phyloP scores from a whole-genome alignment of 768 basidiomycete species.

The Russula griseocarnosa region DNA sequence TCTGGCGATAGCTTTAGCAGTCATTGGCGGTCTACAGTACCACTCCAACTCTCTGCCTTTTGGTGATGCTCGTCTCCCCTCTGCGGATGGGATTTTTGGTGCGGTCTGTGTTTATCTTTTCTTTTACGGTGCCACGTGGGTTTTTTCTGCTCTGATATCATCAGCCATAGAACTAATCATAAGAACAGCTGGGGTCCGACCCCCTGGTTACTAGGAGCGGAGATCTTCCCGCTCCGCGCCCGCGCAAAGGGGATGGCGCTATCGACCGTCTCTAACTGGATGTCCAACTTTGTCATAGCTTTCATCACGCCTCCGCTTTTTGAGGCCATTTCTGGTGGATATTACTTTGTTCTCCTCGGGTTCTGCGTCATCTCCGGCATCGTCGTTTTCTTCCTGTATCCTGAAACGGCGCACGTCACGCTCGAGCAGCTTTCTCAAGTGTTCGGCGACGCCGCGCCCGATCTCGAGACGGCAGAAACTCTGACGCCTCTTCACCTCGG shows the following conservation, averaged over 20 bases:
- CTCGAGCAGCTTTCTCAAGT: constrained; percentile 50
- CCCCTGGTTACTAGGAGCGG: constrained; percentile 35
- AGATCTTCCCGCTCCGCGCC: constrained; percentile 36
- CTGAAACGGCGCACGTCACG: constrained; percentile 46
- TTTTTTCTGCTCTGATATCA: constrained; percentile 19
- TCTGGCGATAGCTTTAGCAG: constrained; percentile 44
- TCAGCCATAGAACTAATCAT: constrained; percentile 16
- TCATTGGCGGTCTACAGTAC: constrained; percentile 52
- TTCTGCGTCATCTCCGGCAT: constrained; percentile 45
- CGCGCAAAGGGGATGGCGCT: constrained; percentile 37
- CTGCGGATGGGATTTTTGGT: constrained; percentile 39
- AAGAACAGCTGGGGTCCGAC: constrained; percentile 35
- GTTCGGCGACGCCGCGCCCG: constrained; percentile 39
- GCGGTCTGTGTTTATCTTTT: constrained; percentile 57
- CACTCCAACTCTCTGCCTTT: constrained; percentile 40
- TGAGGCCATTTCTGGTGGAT: constrained; percentile 43
- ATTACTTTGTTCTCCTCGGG: constrained; percentile 50
- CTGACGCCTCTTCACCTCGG: constrained; percentile 8
- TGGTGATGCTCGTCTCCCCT: constrained; percentile 33
- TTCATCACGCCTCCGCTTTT: constrained; percentile 59
- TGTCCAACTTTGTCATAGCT: constrained; percentile 41
- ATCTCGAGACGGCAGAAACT: neutral
- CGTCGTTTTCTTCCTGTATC: constrained; percentile 47
- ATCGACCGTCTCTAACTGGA: constrained; percentile 35
- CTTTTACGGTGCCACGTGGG: constrained; percentile 49